phyloP scores from a whole-genome alignment of 176 grass and related monocot genomes.

The maize (Zea mays) region DNA sequence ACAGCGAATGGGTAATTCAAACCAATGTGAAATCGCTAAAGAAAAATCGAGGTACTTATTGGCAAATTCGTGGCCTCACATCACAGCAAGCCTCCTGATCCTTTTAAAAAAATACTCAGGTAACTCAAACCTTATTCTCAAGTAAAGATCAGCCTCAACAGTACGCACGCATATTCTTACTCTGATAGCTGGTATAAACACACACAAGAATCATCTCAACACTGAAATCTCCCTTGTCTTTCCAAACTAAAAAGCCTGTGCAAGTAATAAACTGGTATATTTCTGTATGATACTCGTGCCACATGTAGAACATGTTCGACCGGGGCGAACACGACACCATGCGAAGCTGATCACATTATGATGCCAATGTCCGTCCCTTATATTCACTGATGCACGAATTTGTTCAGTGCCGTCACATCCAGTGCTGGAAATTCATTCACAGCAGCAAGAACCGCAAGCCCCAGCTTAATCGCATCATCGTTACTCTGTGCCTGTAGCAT shows the following conservation, averaged over 20 bases:
- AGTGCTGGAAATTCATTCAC: constrained; percentile 71
- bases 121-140: constrained; percentile 8
- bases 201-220: background rate
- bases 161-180: background rate
- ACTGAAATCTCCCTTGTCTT: background rate
- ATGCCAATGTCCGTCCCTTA: background rate
- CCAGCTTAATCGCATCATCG: constrained; percentile 72
- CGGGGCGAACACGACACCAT: background rate
- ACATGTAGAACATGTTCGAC: background rate
- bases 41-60: background rate
- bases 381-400: constrained; percentile 60
- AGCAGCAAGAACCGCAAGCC: constrained; percentile 57
- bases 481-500: constrained; percentile 62
- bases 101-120: background rate
- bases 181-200: constrained; percentile 10
- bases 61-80: background rate
- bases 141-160: background rate
- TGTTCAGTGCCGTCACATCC: constrained; percentile 60
- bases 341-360: background rate
- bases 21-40: background rate
- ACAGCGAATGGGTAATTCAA: background rate
- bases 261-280: background rate
- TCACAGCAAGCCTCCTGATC: background rate
- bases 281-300: background rate
- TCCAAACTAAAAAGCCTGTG: constrained; percentile 1